Conservation (phyloP, 176 grass and related monocot species). For the Aegilops sharonensis region DNA sequence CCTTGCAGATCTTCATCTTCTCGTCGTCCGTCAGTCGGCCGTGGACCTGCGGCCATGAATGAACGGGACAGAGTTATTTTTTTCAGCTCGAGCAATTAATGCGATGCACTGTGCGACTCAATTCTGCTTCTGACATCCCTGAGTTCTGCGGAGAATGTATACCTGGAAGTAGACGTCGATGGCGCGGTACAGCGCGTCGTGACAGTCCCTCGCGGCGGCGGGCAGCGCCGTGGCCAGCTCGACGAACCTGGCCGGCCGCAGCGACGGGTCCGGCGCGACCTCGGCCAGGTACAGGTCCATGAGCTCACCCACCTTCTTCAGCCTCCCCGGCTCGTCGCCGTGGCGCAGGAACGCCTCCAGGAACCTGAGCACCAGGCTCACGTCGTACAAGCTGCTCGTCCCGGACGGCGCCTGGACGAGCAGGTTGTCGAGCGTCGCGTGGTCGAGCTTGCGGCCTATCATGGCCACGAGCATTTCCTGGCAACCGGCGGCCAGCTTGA, state of each 20-base stretch:
- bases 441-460: slow-evolving; percentile 82
- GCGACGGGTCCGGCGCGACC: slow-evolving; percentile 72
- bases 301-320: slow-evolving; percentile 72
- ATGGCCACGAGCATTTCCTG: slow-evolving; percentile 59
- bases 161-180: slow-evolving; percentile 94
- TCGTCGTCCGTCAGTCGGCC: slow-evolving; percentile 63
- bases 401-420: slow-evolving; percentile 58
- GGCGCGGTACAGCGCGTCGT: slow-evolving; percentile 84
- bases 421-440: slow-evolving; percentile 84
- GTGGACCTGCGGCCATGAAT: slow-evolving; percentile 54
- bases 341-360: slow-evolving; percentile 55
- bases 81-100: slow-evolving; percentile 29
- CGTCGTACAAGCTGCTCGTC: slow-evolving; percentile 66
- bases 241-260: slow-evolving; percentile 63
- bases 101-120: neutral
- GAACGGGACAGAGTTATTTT: neutral
- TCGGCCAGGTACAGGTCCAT: slow-evolving; percentile 87
- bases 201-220: slow-evolving; percentile 66
- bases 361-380: slow-evolving; percentile 67
- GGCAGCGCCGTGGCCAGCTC: slow-evolving; percentile 66
- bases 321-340: slow-evolving; percentile 20
- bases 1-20: slow-evolving; percentile 85
- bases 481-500: slow-evolving; percentile 41
- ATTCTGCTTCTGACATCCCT: no score
- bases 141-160: slow-evolving; percentile 21